phyloP scores from a whole-genome alignment of 257 asterid species.

The Solanum verrucosum region DNA sequence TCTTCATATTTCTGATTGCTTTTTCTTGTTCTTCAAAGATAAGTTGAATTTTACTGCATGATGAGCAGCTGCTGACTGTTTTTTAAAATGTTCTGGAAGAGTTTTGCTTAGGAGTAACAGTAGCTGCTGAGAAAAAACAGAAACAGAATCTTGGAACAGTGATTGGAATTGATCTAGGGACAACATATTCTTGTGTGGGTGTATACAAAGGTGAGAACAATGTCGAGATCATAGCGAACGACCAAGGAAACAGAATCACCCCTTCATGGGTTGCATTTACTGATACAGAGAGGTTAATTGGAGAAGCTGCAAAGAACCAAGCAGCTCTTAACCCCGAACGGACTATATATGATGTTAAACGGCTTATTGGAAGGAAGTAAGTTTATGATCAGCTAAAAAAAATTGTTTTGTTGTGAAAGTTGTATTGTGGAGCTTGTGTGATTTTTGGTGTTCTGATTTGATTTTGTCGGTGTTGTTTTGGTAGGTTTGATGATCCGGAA shows the following conservation, averaged over 20 bases:
- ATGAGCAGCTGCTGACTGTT: not conserved
- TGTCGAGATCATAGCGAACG: constrained; percentile 10
- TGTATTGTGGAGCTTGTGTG: not conserved
- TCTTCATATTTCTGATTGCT: not conserved
- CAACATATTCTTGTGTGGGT: constrained; percentile 11
- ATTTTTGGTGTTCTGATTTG: not conserved
- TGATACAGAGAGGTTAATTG: not conserved
- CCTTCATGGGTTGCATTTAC: constrained; percentile 12
- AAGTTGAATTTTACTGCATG: not conserved
- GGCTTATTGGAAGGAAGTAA: constrained; percentile 2
- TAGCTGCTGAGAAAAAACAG: not conserved
- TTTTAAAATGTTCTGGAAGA: not conserved
- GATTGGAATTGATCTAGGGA: constrained; percentile 7
- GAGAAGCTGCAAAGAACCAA: constrained; percentile 1
- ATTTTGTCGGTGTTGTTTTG: not conserved
- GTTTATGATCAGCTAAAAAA: not conserved
- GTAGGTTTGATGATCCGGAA: constrained; percentile 21
- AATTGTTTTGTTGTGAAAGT: not conserved
- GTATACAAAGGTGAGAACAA: not conserved
- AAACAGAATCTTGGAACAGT: not conserved
- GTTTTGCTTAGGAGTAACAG: not conserved
- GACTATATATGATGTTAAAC: not conserved
- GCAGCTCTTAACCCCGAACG: constrained; percentile 2
- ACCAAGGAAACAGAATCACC: constrained; percentile 7
- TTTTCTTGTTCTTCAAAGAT: not conserved